Conservation (phyloP, 2,329 filamentous ascomycete genomes). For the Pseudogymnoascus sp. region DNA sequence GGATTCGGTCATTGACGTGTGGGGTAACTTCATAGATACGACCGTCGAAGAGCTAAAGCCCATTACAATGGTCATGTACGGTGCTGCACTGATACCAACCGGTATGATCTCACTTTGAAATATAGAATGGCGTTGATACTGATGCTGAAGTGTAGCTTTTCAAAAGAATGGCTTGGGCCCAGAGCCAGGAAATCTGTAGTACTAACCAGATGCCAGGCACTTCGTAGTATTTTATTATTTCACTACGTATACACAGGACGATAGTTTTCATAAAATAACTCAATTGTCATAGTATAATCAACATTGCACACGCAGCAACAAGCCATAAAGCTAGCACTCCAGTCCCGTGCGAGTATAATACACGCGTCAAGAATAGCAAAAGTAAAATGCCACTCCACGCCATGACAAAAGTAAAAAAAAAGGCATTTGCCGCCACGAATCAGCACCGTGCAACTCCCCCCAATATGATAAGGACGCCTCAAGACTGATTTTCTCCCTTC, state of each 20-base stretch:
- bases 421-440: neutral
- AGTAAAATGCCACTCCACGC: neutral
- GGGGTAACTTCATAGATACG: neutral
- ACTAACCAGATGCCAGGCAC: neutral
- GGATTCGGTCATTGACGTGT: constrained; percentile 5
- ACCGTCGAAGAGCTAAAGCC: neutral
- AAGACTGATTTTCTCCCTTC: neutral
- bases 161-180: neutral
- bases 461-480: neutral
- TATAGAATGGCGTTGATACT: neutral
- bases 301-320: neutral
- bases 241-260: neutral
- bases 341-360: neutral
- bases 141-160: neutral
- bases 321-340: neutral
- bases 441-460: neutral
- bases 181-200: neutral
- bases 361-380: constrained; percentile 1
- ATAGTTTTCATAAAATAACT: neutral
- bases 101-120: neutral
- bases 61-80: constrained; percentile 10
- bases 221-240: neutral
- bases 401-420: neutral
- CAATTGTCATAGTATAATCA: neutral
- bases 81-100: neutral